Base-by-base conservation (phyloP, 208 protist genomes). In the Leishmania braziliensis region DNA sequence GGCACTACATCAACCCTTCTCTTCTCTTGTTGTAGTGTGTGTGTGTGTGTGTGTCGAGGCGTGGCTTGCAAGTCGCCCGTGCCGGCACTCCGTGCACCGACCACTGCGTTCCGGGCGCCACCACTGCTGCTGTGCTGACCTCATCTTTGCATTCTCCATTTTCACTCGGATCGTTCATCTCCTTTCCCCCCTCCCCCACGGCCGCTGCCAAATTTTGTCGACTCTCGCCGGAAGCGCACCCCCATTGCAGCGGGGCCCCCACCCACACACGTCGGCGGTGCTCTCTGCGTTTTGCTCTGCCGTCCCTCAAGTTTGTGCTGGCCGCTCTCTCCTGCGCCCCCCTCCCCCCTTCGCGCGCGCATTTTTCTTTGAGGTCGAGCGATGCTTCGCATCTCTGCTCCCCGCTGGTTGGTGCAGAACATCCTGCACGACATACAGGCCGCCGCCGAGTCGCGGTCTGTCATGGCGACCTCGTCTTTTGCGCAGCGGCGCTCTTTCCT, bases 401-500 rank as follows among this genome's bases (percentile, higher is more conserved):
- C 69, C 36, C 60, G 76, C 12, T 46, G 60, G 20, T 58, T 50
- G 33, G 56, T 75, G 60, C 78, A 78, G 26, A 81, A 92, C 85
- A 84, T 89, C 65, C 14, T 89, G 18, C 86, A 89, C 68, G 81
- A 92, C n/a, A 72, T 94, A 14, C 86, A 89, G 75, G 83, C 83
- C 18, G 90, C 90, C 0, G 82, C 80, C 6, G 90, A 94, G 75
- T 82, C 82, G 18, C 86, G 81, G 56, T 60, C 86, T 2, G 50
- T 76, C 29, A 74, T 92, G 14, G 85, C 87, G 3, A 78, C 84
- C 18, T 84, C 87, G 23, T 83, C 86, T 6, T 80, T 91, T 54
- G 77, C 77, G 8, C 90, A 92, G 84, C 84, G 90, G 46, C 83
- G 83, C 23, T 65, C 82, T 36, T 94, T 94, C 48, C 65, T 94